phyloP scores from a whole-genome alignment of 495 filamentous ascomycete genomes.

The Neurospora tetrasperma region DNA sequence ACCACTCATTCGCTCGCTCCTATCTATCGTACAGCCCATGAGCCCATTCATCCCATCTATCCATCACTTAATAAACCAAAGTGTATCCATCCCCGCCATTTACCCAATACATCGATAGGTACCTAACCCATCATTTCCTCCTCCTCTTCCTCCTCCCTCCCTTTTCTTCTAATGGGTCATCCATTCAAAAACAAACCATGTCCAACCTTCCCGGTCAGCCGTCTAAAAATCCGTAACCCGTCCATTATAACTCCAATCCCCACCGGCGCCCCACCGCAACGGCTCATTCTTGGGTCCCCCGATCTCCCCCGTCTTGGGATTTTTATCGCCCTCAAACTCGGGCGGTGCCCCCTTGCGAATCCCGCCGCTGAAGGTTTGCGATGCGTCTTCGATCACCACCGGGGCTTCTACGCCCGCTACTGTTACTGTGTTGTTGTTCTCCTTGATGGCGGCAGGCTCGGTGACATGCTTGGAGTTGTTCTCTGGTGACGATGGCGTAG shows the following conservation, averaged over 20 bases:
- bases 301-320: constrained; percentile 92
- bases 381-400: constrained; percentile 1
- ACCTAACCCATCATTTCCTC: too few species aligned
- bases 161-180: too few species aligned
- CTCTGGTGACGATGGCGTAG: not conserved
- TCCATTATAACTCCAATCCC: constrained; percentile 95
- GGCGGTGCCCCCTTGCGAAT: constrained; percentile 57
- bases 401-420: not conserved
- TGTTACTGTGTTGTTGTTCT: not conserved
- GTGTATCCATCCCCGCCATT: too few species aligned
- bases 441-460: too few species aligned
- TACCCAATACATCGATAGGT: too few species aligned
- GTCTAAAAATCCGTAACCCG: constrained; percentile 83
- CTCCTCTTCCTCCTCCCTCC: too few species aligned
- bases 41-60: too few species aligned
- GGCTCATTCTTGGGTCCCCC: constrained; percentile 98
- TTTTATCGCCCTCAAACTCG: constrained; percentile 88
- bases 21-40: too few species aligned
- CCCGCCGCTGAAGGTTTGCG: constrained; percentile 27
- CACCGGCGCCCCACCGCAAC: constrained; percentile 65
- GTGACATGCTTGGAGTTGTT: not conserved
- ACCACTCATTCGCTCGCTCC: too few species aligned
- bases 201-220: too few species aligned
- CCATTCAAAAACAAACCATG: too few species aligned
- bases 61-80: too few species aligned